phyloP scores from a whole-genome alignment of 768 basidiomycete species.

The Trichaptum fuscoviolaceum region DNA sequence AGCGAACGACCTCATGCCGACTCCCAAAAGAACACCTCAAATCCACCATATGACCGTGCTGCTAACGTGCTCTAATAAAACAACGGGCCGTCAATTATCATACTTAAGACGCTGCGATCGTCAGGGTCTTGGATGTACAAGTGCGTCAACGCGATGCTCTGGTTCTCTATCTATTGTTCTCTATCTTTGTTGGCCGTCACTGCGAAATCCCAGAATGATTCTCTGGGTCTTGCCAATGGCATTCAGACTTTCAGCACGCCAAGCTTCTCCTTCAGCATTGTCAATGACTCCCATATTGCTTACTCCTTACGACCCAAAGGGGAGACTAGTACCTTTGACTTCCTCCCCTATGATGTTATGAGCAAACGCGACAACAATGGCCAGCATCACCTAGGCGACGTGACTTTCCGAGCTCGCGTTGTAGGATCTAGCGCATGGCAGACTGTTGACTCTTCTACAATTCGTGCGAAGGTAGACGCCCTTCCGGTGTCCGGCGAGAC shows the following conservation, averaged over 20 bases:
- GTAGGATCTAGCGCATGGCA: conserved; percentile 43
- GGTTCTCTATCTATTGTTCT: neutral
- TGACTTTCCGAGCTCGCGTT: conserved; percentile 45
- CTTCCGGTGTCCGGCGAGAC: conserved; percentile 36
- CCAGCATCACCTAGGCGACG: conserved; percentile 51
- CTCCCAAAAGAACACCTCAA: neutral
- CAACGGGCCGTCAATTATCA: neutral
- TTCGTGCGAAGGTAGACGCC: conserved; percentile 37
- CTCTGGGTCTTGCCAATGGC: conserved; percentile 42
- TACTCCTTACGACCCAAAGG: conserved; percentile 40
- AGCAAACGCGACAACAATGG: conserved; percentile 38
- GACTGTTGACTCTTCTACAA: conserved; percentile 38
- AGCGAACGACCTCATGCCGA: neutral
- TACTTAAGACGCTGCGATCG: neutral
- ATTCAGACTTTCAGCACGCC: conserved; percentile 43
- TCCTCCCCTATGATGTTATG: conserved; percentile 51
- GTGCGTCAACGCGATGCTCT: neutral
- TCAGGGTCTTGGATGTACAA: neutral
- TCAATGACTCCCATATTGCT: conserved; percentile 52
- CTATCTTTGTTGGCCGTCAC: neutral
- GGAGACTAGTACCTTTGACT: conserved; percentile 36
- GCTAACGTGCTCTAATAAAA: neutral
- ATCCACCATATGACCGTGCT: neutral
- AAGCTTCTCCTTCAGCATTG: conserved; percentile 40
- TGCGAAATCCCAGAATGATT: conserved; percentile 11